Percentiles rank a stretch among this genome's conserved stretches.
Evolutionary conservation across 352 stramenopile genomes (phyloP).

Genomic region (Phytophthora boehmeriae): DNA sequence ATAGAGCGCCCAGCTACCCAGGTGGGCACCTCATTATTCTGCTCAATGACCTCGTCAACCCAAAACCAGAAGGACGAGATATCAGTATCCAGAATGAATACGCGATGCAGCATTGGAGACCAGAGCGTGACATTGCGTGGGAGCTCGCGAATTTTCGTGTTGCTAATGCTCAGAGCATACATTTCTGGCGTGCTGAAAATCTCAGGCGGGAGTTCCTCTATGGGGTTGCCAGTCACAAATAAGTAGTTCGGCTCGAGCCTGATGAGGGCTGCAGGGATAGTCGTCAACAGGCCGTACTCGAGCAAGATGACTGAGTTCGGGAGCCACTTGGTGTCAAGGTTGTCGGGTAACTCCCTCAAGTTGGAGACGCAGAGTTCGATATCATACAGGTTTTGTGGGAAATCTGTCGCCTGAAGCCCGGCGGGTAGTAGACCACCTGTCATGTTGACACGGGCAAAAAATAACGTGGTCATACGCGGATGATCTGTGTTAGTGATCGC

Average conservation of each 20-base stretch:
- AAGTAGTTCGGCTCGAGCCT: constrained; percentile 23
- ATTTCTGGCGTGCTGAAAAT: constrained; percentile 20
- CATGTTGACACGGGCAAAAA: constrained; percentile 44
- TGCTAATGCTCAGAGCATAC: constrained; percentile 11
- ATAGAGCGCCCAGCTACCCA: constrained; percentile 12
- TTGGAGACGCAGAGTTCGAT: constrained; percentile 52
- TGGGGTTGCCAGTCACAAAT: constrained; percentile 30
- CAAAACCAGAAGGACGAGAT: constrained; percentile 23
- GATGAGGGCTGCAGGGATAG: constrained; percentile 17
- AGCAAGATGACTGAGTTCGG: constrained; percentile 19
- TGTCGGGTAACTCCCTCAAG: constrained; percentile 30
- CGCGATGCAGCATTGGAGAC: constrained; percentile 3
- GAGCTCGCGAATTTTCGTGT: constrained; percentile 16
- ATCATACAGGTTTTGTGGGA: constrained; percentile 37
- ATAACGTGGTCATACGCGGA: too few species aligned
- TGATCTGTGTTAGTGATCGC: too few species aligned
- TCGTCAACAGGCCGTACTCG: constrained; percentile 25
- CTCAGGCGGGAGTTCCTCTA: constrained; percentile 8
- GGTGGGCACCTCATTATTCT: constrained; percentile 1
- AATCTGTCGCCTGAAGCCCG: constrained; percentile 39
- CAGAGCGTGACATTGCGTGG: constrained; percentile 17
- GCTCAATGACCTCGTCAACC: constrained; percentile 19
- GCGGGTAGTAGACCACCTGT: constrained; percentile 33
- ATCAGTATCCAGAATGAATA: constrained; percentile 14
- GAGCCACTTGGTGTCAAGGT: constrained; percentile 45